phyloP scores from a whole-genome alignment of 805 yeast species.

The Saccharomyces kudriavzevii region DNA sequence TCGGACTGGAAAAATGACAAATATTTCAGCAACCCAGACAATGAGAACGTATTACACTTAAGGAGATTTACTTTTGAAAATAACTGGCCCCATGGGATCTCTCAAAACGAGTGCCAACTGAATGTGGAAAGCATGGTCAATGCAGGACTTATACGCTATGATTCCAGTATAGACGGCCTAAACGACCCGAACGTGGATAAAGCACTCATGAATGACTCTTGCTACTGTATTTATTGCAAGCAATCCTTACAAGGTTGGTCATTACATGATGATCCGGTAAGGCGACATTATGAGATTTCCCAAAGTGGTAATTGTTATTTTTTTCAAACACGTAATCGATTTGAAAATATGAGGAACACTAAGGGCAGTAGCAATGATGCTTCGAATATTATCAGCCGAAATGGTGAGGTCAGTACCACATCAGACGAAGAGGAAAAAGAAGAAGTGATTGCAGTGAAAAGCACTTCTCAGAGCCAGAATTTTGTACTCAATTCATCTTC shows the following conservation, averaged over 20 bases:
- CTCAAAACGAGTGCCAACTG: conserved; percentile 7
- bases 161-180: conserved; percentile 39
- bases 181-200: conserved; percentile 21
- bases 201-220: conserved; percentile 34
- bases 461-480: neutral
- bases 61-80: conserved; percentile 14
- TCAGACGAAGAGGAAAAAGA: neutral
- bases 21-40: conserved; percentile 16
- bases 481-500: neutral
- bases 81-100: conserved; percentile 21
- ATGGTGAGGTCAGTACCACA: neutral
- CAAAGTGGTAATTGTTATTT: conserved; percentile 20
- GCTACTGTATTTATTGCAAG: conserved; percentile 52
- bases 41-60: conserved; percentile 5
- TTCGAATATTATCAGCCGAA: neutral
- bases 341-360: neutral
- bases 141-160: conserved; percentile 46
- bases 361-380: neutral
- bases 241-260: conserved; percentile 54
- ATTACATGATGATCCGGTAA: conserved; percentile 40
- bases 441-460: neutral
- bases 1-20: conserved; percentile 20
- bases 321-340: conserved; percentile 8
- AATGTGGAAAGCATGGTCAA: conserved; percentile 35
- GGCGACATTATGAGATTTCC: conserved; percentile 35